These are phyloP conservation scores for Haematococcus lacustris DNA, from an alignment of 139 green algal species.

Conservation along the genomic window DNA sequence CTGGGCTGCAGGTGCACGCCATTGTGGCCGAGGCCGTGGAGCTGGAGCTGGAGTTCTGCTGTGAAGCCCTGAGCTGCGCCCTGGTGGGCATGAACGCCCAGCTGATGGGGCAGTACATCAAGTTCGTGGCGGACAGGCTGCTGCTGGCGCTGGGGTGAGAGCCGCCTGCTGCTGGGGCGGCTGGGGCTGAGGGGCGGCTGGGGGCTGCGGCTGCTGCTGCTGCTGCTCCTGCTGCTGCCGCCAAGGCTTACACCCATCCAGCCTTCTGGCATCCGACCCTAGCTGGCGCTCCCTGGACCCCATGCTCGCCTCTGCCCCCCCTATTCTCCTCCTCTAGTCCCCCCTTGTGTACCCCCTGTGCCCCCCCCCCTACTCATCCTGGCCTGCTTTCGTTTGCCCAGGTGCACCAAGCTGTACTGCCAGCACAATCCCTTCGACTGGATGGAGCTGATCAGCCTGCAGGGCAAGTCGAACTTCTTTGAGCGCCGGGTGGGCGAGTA, in stretches of 20 bases:
- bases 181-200: not conserved
- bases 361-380: no score
- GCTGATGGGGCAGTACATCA: slow-evolving; percentile 91
- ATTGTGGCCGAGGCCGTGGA: slow-evolving; percentile 73
- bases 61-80: slow-evolving; percentile 28
- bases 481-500: slow-evolving; percentile 93
- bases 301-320: not conserved
- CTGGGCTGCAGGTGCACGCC: slow-evolving; percentile 4
- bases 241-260: not conserved
- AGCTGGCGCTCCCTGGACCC: not conserved
- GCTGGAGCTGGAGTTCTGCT: slow-evolving; percentile 91
- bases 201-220: not conserved
- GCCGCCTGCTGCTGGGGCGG: not conserved
- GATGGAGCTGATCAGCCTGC: slow-evolving; percentile 92
- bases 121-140: slow-evolving; percentile 88
- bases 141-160: slow-evolving; percentile 76
- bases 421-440: slow-evolving; percentile 89
- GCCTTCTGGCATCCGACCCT: not conserved
- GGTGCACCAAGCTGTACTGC: slow-evolving; percentile 64
- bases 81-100: slow-evolving; percentile 82
- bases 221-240: not conserved
- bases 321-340: no score
- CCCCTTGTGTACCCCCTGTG: no score
- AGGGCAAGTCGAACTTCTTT: slow-evolving; percentile 95
- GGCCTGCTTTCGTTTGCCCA: no score